These are phyloP conservation scores for Strigomonas culicis DNA, from an alignment of 208 protist genomes.

Conservation along the genomic window DNA sequence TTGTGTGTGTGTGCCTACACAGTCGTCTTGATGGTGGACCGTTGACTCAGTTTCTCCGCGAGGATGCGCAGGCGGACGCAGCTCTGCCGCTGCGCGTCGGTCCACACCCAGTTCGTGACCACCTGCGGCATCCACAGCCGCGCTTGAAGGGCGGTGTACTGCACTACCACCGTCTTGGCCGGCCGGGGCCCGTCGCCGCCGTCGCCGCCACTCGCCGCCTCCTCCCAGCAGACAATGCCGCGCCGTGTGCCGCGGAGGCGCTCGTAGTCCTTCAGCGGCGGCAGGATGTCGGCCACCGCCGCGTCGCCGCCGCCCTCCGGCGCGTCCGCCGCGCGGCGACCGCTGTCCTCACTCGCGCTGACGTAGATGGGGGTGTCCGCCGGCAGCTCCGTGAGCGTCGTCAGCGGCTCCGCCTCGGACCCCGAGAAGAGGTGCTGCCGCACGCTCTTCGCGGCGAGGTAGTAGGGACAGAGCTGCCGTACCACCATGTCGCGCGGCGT, in stretches of 20 bases:
- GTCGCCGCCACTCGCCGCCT: background rate
- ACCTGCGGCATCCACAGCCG: conserved; percentile 20
- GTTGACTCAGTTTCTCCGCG: background rate
- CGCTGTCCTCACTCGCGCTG: conserved; percentile 30
- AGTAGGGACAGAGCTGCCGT: conserved; percentile 19
- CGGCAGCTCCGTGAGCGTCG: conserved; percentile 6
- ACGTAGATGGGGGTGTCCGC: conserved; percentile 21
- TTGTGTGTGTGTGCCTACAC: too few relatives aligned
- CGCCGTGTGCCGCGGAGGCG: conserved; percentile 23
- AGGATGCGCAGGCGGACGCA: background rate
- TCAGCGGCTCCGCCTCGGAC: background rate
- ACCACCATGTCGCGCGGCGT: conserved; percentile 27
- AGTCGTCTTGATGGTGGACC: too few relatives aligned
- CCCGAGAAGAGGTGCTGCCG: conserved; percentile 17
- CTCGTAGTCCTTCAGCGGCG: conserved; percentile 18
- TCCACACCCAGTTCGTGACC: conserved; percentile 8
- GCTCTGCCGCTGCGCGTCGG: background rate
- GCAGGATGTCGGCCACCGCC: conserved; percentile 19
- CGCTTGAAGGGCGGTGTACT: conserved; percentile 15
- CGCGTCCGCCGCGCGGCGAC: background rate
- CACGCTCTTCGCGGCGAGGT: conserved; percentile 21
- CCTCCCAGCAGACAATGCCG: conserved; percentile 28
- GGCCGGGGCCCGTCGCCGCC: background rate
- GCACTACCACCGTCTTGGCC: conserved; percentile 1
- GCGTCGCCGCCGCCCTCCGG: too few relatives aligned